Evolutionary conservation across 257 asterid genomes (phyloP), one percentile per base, ranked within the genome.

Genomic region (Petrea volubilis): DNA sequence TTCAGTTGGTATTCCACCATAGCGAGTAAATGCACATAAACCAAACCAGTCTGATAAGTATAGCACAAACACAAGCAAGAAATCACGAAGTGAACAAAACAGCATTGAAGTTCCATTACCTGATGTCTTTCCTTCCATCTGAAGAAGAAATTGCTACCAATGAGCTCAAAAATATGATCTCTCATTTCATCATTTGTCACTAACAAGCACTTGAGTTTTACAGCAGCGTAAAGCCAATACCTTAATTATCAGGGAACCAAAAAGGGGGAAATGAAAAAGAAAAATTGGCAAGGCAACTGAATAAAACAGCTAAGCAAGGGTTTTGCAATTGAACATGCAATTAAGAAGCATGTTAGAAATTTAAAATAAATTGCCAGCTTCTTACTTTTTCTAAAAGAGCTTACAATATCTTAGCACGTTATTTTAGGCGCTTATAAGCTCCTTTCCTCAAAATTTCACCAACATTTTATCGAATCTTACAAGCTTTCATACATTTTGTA

Each of bases 181-280:
- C 99, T 86, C 99, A 94, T 94, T 82, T 94, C 95, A 81, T 94
- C 99, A 71, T 94, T 94, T 68, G 99, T 91, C 72, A 94, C 92
- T 52, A 94, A 84, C 82, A 91, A 78, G 77, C 98, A 88, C 91
- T 90, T 87, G 23, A 81, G 82, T 72, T 91, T 89, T 69, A 89
- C 97, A 60, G 99, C 87, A 64, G 97, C 97, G 75, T 86, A 91
- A 40, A 94, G 89, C 99, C 99, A 94, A 77, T 91, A 94, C 97
- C 99, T 94, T 71, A 64, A 68, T 79, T 23, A 71, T 28, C 34
- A 10, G 25, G 47, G 4, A 63, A 55, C 70, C 28, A 15, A 53
- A 24, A 60, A 47, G 51, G 21, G n/a, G 64, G 36, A 47, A 9
- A n/a, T n/a, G n/a, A n/a, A n/a, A n/a, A n/a, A n/a, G n/a, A n/a